Conservation (phyloP, 73 alveolate species). For the Halteria grandinella region DNA sequence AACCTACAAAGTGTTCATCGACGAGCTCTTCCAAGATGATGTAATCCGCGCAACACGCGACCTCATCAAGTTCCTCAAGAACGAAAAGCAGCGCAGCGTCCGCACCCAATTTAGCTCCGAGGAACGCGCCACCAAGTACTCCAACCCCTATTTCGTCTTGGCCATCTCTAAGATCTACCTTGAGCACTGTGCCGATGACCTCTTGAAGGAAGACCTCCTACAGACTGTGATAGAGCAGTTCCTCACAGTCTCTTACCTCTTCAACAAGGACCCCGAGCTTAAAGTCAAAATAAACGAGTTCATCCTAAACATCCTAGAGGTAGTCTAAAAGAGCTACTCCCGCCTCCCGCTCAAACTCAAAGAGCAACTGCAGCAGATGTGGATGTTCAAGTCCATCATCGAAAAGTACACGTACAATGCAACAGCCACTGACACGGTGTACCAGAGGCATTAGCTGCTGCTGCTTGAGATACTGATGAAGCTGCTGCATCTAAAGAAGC, state of each 20-base stretch:
- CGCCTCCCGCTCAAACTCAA: conserved; percentile 10
- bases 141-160: conserved; percentile 47
- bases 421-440: conserved; percentile 18
- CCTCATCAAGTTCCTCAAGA: conserved; percentile 35
- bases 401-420: conserved; percentile 36
- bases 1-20: conserved; percentile 20
- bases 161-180: conserved; percentile 41
- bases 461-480: conserved; percentile 43
- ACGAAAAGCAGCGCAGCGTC: conserved; percentile 29
- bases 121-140: conserved; percentile 37
- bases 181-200: conserved; percentile 47
- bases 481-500: conserved; percentile 31
- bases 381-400: conserved; percentile 48
- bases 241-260: conserved; percentile 37
- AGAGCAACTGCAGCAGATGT: conserved; percentile 47
- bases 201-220: conserved; percentile 16
- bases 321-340: conserved; percentile 31
- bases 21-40: conserved; percentile 38
- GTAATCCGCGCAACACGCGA: conserved; percentile 24
- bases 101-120: conserved; percentile 27
- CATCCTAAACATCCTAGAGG: conserved; percentile 35
- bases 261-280: conserved; percentile 50
- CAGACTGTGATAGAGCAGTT: conserved; percentile 36
- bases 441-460: conserved; percentile 35
- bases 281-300: conserved; percentile 44